Conservation (phyloP, 2,329 filamentous ascomycete species). For the Leptographium galeiforme region DNA sequence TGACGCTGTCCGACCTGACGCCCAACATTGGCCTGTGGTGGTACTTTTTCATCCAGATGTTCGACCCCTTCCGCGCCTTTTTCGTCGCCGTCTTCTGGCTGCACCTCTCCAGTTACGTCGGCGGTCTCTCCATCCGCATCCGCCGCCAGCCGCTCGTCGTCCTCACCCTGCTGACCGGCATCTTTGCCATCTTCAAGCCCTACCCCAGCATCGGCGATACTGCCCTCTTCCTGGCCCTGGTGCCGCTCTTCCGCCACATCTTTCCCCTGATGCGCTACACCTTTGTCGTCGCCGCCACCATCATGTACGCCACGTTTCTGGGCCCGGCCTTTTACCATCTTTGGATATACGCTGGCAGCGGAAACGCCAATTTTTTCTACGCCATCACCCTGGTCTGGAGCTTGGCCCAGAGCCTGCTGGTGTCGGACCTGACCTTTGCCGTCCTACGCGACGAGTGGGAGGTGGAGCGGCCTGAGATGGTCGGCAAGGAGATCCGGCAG, state of each 20-base stretch:
- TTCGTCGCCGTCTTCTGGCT: constrained; percentile 98
- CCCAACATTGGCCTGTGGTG: constrained; percentile 97
- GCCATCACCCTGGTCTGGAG: constrained; percentile 99
- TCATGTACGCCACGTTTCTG: constrained; percentile 78
- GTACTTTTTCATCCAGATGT: constrained; percentile 99
- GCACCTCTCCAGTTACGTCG: constrained; percentile 81
- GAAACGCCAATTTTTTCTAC: constrained; percentile 99
- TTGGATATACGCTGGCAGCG: constrained; percentile 96
- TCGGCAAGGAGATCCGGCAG: constrained; percentile 74
- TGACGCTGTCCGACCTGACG: constrained; percentile 81
- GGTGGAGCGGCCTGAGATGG: constrained; percentile 77
- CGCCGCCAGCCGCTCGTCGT: constrained; percentile 78
- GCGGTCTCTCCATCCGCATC: constrained; percentile 70
- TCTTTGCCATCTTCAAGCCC: constrained; percentile 92
- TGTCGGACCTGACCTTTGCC: constrained; percentile 81
- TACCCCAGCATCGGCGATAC: constrained; percentile 90
- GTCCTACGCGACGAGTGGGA: constrained; percentile 90
- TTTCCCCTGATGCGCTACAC: constrained; percentile 90
- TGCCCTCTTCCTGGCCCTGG: constrained; percentile 67
- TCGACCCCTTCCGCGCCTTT: constrained; percentile 93
- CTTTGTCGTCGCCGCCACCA: constrained; percentile 69
- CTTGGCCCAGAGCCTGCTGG: constrained; percentile 70
- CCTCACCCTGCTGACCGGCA: constrained; percentile 69
- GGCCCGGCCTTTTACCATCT: constrained; percentile 93
- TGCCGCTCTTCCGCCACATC: constrained; percentile 80